phyloP scores from a whole-genome alignment of 257 asterid genomes.

The Petunia axillaris region DNA sequence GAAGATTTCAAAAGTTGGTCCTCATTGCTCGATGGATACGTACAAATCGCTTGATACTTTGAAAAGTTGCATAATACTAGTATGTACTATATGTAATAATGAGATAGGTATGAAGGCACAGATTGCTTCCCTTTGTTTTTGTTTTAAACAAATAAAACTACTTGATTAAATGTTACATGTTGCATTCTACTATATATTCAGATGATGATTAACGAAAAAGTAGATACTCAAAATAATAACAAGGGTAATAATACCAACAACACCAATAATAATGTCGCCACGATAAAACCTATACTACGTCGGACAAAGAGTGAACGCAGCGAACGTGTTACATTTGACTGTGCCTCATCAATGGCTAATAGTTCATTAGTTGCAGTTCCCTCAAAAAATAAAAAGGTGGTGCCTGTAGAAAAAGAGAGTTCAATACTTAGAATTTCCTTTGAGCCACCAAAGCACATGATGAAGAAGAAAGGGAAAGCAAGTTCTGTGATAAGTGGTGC shows the following conservation, averaged over 20 bases:
- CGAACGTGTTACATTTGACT: slow-evolving; percentile 47
- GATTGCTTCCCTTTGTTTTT: too few relatives aligned
- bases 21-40: too few relatives aligned
- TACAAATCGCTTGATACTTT: too few relatives aligned
- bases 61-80: too few relatives aligned
- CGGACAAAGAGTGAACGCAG: slow-evolving; percentile 73
- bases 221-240: background rate
- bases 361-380: slow-evolving; percentile 50
- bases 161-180: too few relatives aligned
- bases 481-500: slow-evolving; percentile 77
- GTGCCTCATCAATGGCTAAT: slow-evolving; percentile 31
- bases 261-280: background rate
- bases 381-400: slow-evolving; percentile 22
- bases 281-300: slow-evolving; percentile 45
- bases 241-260: background rate
- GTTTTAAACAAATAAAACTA: too few relatives aligned
- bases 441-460: slow-evolving; percentile 37
- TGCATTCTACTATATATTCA: too few relatives aligned
- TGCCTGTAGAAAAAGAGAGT: slow-evolving; percentile 43
- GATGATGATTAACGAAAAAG: background rate
- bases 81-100: too few relatives aligned
- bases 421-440: slow-evolving; percentile 68
- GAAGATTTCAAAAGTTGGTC: too few relatives aligned
- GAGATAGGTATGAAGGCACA: too few relatives aligned
- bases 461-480: slow-evolving; percentile 56